phyloP scores from a whole-genome alignment of 805 yeast species.

The Sugiyamaella smithiae region DNA sequence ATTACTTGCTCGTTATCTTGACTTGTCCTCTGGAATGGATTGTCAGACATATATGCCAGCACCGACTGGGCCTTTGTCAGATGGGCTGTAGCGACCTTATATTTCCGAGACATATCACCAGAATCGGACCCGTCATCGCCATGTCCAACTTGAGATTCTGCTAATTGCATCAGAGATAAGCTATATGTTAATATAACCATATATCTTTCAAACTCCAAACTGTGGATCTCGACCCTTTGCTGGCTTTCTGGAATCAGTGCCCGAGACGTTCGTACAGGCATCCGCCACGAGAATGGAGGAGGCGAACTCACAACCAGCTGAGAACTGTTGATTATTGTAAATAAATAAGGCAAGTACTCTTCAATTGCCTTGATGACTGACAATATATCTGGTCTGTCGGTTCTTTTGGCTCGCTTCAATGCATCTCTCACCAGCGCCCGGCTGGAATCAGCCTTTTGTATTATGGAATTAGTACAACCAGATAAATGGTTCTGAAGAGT shows the following conservation, averaged over 20 bases:
- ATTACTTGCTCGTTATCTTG: slow-evolving; percentile 3
- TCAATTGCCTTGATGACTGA: slow-evolving; percentile 29
- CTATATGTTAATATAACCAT: slow-evolving; percentile 26
- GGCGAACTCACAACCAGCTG: not conserved
- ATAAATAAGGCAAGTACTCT: slow-evolving; percentile 27
- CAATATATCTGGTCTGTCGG: slow-evolving; percentile 24
- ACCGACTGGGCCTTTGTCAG: slow-evolving; percentile 27
- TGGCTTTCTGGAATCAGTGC: slow-evolving; percentile 18
- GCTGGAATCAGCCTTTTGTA: slow-evolving; percentile 29
- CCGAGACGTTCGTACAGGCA: slow-evolving; percentile 23
- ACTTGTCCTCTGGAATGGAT: slow-evolving; percentile 9
- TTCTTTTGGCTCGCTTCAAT: slow-evolving; percentile 31
- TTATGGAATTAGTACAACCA: slow-evolving; percentile 22
- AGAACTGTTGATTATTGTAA: slow-evolving; percentile 22
- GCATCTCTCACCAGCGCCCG: slow-evolving; percentile 31
- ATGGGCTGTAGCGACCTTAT: slow-evolving; percentile 30
- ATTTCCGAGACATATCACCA: slow-evolving; percentile 16
- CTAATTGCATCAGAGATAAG: slow-evolving; percentile 20
- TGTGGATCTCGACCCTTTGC: slow-evolving; percentile 13
- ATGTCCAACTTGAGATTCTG: not conserved
- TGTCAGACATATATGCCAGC: slow-evolving; percentile 23
- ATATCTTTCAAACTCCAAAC: slow-evolving; percentile 25
- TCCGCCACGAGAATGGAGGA: slow-evolving; percentile 28
- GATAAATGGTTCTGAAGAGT: slow-evolving; percentile 23
- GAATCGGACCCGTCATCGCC: slow-evolving; percentile 3